Percentiles rank a stretch among this genome's conserved stretches.
Conservation (phyloP, 768 basidiomycete genomes). For the Clavulina sp. region DNA sequence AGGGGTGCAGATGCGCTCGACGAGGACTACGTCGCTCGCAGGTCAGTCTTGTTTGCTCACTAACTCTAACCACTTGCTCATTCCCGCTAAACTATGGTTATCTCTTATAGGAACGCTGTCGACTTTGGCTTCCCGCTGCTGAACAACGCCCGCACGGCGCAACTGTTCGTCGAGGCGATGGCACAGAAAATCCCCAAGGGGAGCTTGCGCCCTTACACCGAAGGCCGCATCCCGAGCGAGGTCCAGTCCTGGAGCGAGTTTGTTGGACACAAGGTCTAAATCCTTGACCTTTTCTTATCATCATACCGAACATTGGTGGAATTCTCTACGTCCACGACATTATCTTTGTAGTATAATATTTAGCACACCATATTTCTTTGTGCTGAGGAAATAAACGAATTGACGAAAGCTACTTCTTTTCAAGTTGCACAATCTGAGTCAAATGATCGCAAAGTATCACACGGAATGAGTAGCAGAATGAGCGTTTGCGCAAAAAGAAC, state of each 20-base stretch:
- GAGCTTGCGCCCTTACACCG: constrained; percentile 58
- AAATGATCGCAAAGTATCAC: too few species aligned
- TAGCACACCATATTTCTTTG: too few species aligned
- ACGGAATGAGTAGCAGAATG: too few species aligned
- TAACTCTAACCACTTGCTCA: background rate
- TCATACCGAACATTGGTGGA: too few species aligned
- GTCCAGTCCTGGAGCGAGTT: constrained; percentile 88
- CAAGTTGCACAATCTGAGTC: too few species aligned
- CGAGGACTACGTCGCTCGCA: constrained; percentile 91
- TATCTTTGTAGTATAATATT: too few species aligned
- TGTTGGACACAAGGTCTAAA: constrained; percentile 42
- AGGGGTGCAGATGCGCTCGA: constrained; percentile 64
- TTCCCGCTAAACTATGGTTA: background rate
- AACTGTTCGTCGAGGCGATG: constrained; percentile 79
- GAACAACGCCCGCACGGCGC: constrained; percentile 78
- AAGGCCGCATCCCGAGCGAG: constrained; percentile 80
- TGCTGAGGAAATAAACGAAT: too few species aligned
- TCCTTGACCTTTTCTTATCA: too few species aligned
- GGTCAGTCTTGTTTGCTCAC: constrained; percentile 27
- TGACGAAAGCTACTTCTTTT: too few species aligned
- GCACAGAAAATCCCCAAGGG: constrained; percentile 70
- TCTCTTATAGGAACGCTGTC: constrained; percentile 56
- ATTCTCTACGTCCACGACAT: too few species aligned
- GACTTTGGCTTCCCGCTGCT: constrained; percentile 88
- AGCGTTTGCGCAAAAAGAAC: too few species aligned